A percentile compares a stretch with the other conserved stretches of the same genome.
Conservation (phyloP, 768 basidiomycete genomes). For the Boletus bicolor region DNA sequence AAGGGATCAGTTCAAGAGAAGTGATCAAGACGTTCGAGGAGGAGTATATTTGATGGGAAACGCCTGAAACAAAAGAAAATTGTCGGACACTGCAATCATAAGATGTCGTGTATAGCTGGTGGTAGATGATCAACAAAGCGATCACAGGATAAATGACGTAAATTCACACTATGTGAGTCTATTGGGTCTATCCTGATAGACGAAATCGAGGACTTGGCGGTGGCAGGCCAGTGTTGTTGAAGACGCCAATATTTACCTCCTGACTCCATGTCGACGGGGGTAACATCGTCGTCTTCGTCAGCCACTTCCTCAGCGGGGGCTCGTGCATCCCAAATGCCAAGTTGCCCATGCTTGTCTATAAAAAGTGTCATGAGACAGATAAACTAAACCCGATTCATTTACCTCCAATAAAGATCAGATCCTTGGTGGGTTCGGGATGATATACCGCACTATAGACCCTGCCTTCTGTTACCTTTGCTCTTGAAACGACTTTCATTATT, state of each 20-base stretch:
- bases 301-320: slow-evolving; percentile 61
- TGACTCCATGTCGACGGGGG: slow-evolving; percentile 41
- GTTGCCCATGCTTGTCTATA: slow-evolving; percentile 78
- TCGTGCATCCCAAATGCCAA: slow-evolving; percentile 85
- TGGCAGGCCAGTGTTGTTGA: slow-evolving; percentile 82
- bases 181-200: slow-evolving; percentile 74
- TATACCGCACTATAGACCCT: slow-evolving; percentile 76
- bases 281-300: slow-evolving; percentile 60
- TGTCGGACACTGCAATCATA: slow-evolving; percentile 79
- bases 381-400: neutral
- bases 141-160: neutral
- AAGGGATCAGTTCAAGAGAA: slow-evolving; percentile 65
- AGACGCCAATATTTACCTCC: slow-evolving; percentile 79
- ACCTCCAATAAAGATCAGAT: slow-evolving; percentile 88
- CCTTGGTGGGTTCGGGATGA: slow-evolving; percentile 76
- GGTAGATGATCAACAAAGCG: neutral
- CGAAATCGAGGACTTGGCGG: slow-evolving; percentile 75
- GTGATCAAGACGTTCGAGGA: slow-evolving; percentile 57
- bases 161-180: slow-evolving; percentile 65
- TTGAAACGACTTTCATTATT: slow-evolving; percentile 60
- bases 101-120: slow-evolving; percentile 73
- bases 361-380: neutral
- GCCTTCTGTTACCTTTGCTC: slow-evolving; percentile 77
- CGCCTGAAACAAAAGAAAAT: slow-evolving; percentile 68
- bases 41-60: slow-evolving; percentile 67